These are phyloP conservation scores for Circinella minor DNA, from an alignment of 371 early-diverging fungal genomes.

Conservation along the genomic window DNA sequence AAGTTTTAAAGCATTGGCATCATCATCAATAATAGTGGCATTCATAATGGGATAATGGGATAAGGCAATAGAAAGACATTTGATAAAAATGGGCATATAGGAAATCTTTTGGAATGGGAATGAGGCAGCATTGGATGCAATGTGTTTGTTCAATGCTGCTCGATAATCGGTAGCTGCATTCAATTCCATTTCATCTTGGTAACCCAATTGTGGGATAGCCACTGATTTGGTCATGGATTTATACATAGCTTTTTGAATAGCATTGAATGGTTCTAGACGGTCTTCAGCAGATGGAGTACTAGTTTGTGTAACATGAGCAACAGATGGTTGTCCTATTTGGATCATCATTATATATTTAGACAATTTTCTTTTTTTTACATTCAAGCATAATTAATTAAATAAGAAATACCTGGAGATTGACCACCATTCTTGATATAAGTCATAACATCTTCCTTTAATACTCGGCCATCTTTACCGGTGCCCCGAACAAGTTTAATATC, in stretches of 20 bases:
- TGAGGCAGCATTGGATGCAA: slow-evolving; percentile 42
- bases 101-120: slow-evolving; percentile 79
- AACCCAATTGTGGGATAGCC: slow-evolving; percentile 94
- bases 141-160: slow-evolving; percentile 65
- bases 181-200: slow-evolving; percentile 88
- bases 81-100: slow-evolving; percentile 95
- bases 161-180: slow-evolving; percentile 73
- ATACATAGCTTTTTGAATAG: slow-evolving; percentile 96
- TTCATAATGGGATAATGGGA: slow-evolving; percentile 90
- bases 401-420: slow-evolving; percentile 1
- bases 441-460: slow-evolving; percentile 92
- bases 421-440: slow-evolving; percentile 41
- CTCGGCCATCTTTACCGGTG: slow-evolving; percentile 86
- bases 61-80: slow-evolving; percentile 88
- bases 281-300: slow-evolving; percentile 7
- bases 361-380: neutral
- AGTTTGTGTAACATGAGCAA: neutral
- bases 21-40: slow-evolving; percentile 59
- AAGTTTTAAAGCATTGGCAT: slow-evolving; percentile 59
- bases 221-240: slow-evolving; percentile 94
- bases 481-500: slow-evolving; percentile 78
- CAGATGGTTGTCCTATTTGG: neutral
- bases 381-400: no score
- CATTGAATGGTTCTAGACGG: slow-evolving; percentile 61
- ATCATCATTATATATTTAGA: neutral